Evolutionary conservation across 495 filamentous ascomycete genomes (phyloP).

Genomic region (Aspergillus ellipticus): DNA sequence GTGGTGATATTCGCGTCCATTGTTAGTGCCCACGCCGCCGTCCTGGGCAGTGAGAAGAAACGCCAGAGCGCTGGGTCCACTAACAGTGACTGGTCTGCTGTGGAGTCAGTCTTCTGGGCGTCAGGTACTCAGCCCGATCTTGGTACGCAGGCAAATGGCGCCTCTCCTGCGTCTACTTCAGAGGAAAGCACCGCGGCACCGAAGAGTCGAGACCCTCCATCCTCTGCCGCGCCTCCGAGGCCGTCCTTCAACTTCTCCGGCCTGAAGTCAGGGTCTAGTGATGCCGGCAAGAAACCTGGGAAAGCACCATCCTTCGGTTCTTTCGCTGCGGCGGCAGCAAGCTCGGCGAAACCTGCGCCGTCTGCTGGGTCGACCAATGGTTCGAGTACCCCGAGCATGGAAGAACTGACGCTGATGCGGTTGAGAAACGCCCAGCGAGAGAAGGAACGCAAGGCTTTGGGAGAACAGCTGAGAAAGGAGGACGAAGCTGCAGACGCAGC

Average conservation of each 20-base stretch:
- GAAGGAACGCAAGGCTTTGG: constrained; percentile 50
- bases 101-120: constrained; percentile 58
- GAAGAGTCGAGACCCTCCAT: neutral
- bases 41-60: constrained; percentile 50
- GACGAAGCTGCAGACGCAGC: constrained; percentile 49
- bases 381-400: constrained; percentile 44
- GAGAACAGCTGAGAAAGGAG: constrained; percentile 51
- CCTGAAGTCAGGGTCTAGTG: constrained; percentile 21
- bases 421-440: constrained; percentile 57
- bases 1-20: constrained; percentile 57
- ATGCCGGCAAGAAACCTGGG: constrained; percentile 25
- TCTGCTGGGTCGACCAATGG: constrained; percentile 27
- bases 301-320: constrained; percentile 50
- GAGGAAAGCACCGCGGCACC: constrained; percentile 10
- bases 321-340: constrained; percentile 35
- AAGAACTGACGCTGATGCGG: constrained; percentile 59
- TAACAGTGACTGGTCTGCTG: constrained; percentile 38
- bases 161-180: constrained; percentile 18
- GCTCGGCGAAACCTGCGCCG: constrained; percentile 25
- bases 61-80: constrained; percentile 17
- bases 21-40: constrained; percentile 57
- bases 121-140: constrained; percentile 49
- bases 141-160: constrained; percentile 6
- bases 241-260: constrained; percentile 38
- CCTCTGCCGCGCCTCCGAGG: constrained; percentile 17